A percentile compares a stretch with the other conserved stretches of the same genome.
Conservation (phyloP, 345 rosid genomes). For the Citrus sp. region DNA sequence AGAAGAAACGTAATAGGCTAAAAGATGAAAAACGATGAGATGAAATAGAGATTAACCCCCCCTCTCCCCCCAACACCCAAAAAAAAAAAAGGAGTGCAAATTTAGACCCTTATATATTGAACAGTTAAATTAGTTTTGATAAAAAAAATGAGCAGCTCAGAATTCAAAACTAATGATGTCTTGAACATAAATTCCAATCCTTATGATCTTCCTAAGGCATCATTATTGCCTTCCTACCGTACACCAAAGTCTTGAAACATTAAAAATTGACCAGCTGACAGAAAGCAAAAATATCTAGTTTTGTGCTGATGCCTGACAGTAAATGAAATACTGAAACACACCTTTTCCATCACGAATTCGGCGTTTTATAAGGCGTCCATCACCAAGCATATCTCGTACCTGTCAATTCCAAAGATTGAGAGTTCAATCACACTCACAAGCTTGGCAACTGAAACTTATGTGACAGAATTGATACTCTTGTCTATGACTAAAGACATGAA, state of each 20-base stretch:
- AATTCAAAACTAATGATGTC: neutral
- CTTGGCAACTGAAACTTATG: neutral
- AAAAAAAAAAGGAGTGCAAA: neutral
- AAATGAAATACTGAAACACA: slow-evolving; percentile 17
- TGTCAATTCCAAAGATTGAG: slow-evolving; percentile 30
- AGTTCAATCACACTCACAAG: slow-evolving; percentile 10
- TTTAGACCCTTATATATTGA: neutral
- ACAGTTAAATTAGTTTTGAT: too few species aligned
- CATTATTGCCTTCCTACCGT: neutral
- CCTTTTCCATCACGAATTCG: slow-evolving; percentile 90
- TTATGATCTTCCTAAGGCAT: neutral
- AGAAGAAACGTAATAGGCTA: slow-evolving; percentile 1
- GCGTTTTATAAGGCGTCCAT: slow-evolving; percentile 92
- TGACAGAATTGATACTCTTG: neutral
- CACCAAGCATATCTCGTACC: slow-evolving; percentile 99
- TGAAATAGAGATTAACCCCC: neutral
- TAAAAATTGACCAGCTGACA: neutral
- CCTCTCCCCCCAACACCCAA: neutral
- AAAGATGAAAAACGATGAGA: neutral
- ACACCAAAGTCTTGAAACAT: neutral
- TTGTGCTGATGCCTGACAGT: neutral
- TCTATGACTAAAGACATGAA: neutral
- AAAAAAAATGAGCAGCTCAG: neutral
- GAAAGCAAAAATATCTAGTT: neutral
- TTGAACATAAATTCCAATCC: neutral